These are phyloP conservation scores for Boletus austroedulis DNA, from an alignment of 1,284 basidiomycete species.

Conservation along the genomic window DNA sequence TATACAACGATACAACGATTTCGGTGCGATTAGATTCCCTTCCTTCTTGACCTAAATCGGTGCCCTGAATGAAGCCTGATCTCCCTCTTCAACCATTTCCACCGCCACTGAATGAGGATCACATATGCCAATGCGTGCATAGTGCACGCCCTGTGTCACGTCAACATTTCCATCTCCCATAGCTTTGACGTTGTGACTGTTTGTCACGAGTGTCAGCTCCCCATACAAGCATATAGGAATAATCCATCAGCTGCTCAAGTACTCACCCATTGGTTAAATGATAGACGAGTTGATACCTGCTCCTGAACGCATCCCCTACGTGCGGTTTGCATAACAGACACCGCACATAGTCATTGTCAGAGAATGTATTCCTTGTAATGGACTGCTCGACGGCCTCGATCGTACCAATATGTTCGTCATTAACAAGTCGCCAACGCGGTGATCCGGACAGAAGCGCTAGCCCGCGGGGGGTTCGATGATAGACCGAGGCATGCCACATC, in stretches of 20 bases:
- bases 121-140: background rate
- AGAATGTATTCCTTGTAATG: background rate
- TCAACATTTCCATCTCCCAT: background rate
- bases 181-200: background rate
- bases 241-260: background rate
- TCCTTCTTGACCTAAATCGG: too few species aligned
- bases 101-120: background rate
- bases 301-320: background rate
- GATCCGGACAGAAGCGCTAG: background rate
- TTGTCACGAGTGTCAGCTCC: background rate
- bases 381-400: conserved; percentile 1
- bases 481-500: background rate
- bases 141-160: background rate
- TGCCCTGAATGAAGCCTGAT: background rate
- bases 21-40: background rate
- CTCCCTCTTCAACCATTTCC: conserved; percentile 4
- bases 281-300: accelerated
- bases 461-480: background rate
- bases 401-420: background rate
- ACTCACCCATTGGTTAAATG: background rate
- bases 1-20: too few species aligned
- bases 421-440: conserved; percentile 1
- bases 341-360: background rate
- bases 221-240: background rate
- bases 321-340: conserved; percentile 3